These are phyloP conservation scores for Elongisporangium prolatum DNA, from an alignment of 352 stramenopile genomes.

Conservation along the genomic window DNA sequence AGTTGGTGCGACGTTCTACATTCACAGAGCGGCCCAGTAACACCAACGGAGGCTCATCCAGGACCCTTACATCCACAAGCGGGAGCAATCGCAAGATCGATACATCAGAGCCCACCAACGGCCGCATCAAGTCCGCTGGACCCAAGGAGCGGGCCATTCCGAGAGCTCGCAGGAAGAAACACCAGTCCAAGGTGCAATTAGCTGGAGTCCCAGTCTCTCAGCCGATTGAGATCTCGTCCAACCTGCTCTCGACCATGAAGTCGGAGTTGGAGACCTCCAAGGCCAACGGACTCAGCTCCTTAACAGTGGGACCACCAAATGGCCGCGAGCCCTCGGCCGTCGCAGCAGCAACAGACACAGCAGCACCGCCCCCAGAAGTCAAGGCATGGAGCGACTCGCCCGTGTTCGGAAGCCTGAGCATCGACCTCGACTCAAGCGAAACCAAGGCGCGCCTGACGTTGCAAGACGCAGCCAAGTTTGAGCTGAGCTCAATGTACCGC, in stretches of 20 bases:
- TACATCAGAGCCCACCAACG: neutral
- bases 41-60: conserved; percentile 1
- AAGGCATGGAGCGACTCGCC: conserved; percentile 51
- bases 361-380: conserved; percentile 8
- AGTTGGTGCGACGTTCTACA: conserved; percentile 67
- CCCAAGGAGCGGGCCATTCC: conserved; percentile 32
- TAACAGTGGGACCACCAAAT: neutral
- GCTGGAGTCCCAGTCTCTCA: conserved; percentile 23
- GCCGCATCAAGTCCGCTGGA: neutral
- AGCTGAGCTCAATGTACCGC: conserved; percentile 82
- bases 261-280: conserved; percentile 59
- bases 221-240: conserved; percentile 52
- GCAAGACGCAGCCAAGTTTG: conserved; percentile 72
- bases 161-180: conserved; percentile 34
- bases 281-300: conserved; percentile 4
- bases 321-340: conserved; percentile 7
- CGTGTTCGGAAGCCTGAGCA: conserved; percentile 37
- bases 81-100: conserved; percentile 13
- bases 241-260: conserved; percentile 64
- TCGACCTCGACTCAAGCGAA: conserved; percentile 68
- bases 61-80: neutral
- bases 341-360: conserved; percentile 5
- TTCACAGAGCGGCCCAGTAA: conserved; percentile 29
- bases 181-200: conserved; percentile 26
- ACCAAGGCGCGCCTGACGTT: conserved; percentile 69